Percentiles rank a stretch among this genome's conserved stretches.
phyloP scores from a whole-genome alignment of 83 land plant species.

The Picea mariana region DNA sequence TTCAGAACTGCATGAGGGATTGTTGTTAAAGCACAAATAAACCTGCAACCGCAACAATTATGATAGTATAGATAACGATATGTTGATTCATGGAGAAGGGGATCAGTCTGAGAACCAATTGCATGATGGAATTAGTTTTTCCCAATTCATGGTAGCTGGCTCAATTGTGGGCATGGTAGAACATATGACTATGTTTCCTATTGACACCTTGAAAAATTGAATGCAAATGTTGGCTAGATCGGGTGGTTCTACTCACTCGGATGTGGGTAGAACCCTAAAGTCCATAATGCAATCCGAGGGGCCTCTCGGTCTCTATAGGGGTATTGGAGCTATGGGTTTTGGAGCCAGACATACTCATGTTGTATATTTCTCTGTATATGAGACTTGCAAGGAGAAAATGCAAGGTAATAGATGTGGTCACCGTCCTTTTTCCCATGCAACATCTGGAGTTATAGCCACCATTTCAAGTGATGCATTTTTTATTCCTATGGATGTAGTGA shows the following conservation, averaged over 20 bases:
- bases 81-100: constrained; percentile 5
- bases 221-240: constrained; percentile 46
- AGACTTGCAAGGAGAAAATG: constrained; percentile 38
- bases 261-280: constrained; percentile 29
- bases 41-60: not conserved
- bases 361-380: constrained; percentile 77
- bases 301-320: constrained; percentile 52
- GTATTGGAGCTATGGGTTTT: constrained; percentile 64
- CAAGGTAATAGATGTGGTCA: constrained; percentile 23
- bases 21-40: constrained; percentile 6
- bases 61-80: constrained; percentile 3
- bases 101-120: not conserved
- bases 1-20: constrained; percentile 6
- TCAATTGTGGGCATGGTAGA: constrained; percentile 71
- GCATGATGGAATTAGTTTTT: constrained; percentile 62
- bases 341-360: constrained; percentile 81
- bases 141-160: constrained; percentile 76
- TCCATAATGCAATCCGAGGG: constrained; percentile 52
- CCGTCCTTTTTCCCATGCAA: constrained; percentile 45
- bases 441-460: constrained; percentile 66
- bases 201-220: constrained; percentile 70
- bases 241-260: constrained; percentile 19
- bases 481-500: constrained; percentile 87
- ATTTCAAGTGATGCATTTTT: constrained; percentile 74
- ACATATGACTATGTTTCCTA: constrained; percentile 74